Percentiles rank a stretch among this genome's conserved stretches.
These are phyloP conservation scores for Didymella lethalis DNA, from an alignment of 2,329 filamentous ascomycete genomes.

Conservation along the genomic window DNA sequence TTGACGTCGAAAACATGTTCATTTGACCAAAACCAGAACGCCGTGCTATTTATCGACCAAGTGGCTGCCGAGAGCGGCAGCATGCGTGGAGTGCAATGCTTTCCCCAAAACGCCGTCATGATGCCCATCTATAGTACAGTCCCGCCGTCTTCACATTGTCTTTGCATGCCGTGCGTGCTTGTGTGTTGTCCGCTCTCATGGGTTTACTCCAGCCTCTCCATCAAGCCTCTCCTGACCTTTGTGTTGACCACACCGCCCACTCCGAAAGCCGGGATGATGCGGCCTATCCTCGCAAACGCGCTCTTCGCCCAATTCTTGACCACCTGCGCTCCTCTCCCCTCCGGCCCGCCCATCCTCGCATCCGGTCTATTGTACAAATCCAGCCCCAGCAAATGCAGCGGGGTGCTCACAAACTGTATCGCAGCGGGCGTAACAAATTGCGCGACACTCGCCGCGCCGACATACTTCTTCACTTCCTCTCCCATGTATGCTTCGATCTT, in stretches of 20 bases:
- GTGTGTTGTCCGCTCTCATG: not conserved
- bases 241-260: conserved; percentile 86
- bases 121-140: not conserved
- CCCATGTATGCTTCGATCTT: conserved; percentile 57
- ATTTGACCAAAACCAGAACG: not conserved
- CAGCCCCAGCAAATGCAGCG: conserved; percentile 82
- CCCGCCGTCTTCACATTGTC: not conserved
- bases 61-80: not conserved
- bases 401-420: conserved; percentile 81
- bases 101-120: not conserved
- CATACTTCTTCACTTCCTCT: conserved; percentile 61
- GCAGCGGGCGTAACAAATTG: conserved; percentile 83
- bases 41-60: not conserved
- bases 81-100: not conserved
- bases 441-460: conserved; percentile 62
- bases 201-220: conserved; percentile 58
- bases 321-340: conserved; percentile 71
- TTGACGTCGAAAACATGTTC: not conserved
- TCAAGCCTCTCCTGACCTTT: conserved; percentile 71
- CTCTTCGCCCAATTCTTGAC: conserved; percentile 78
- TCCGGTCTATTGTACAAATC: conserved; percentile 81
- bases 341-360: conserved; percentile 59
- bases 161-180: not conserved
- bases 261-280: conserved; percentile 89
- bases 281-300: conserved; percentile 76